Evolutionary conservation across 371 early-diverging fungal species (phyloP).

Genomic region (Mycotypha africana): DNA sequence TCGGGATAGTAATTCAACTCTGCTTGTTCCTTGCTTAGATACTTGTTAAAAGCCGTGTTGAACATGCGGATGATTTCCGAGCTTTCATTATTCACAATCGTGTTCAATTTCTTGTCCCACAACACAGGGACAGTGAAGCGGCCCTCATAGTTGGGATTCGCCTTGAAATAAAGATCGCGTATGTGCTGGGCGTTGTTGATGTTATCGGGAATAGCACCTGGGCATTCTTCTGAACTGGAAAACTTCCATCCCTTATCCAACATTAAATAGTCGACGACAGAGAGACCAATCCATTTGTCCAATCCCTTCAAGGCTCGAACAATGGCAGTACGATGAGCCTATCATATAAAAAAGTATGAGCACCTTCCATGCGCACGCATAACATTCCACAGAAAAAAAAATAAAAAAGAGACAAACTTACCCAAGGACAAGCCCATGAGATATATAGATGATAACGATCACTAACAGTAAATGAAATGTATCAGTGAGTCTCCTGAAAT

Average conservation of each 20-base stretch:
- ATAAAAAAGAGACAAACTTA: constrained; percentile 14
- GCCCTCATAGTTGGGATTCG: constrained; percentile 68
- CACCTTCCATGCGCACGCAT: neutral
- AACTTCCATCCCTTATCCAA: constrained; percentile 82
- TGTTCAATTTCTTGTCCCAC: constrained; percentile 87
- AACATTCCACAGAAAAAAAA: neutral
- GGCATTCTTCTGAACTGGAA: constrained; percentile 60
- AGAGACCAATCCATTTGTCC: constrained; percentile 71
- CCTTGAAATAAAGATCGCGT: constrained; percentile 88
- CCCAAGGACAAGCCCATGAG: constrained; percentile 86
- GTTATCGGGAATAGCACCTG: constrained; percentile 77
- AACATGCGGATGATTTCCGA: constrained; percentile 95
- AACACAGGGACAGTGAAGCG: constrained; percentile 88
- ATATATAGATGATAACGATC: constrained; percentile 77
- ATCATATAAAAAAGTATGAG: neutral
- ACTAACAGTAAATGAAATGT: constrained; percentile 21
- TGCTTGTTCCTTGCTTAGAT: constrained; percentile 57
- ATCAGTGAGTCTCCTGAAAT: neutral
- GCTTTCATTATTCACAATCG: constrained; percentile 97
- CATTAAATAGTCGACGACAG: constrained; percentile 81
- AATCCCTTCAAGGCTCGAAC: constrained; percentile 87
- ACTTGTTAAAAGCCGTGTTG: constrained; percentile 80
- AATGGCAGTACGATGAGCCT: constrained; percentile 84
- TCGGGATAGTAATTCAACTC: constrained; percentile 78
- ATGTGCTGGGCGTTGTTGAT: constrained; percentile 68